A percentile compares a stretch with the other conserved stretches of the same genome.
Conservation (phyloP, 2,329 filamentous ascomycete species). For the Sphaerulina populicola region DNA sequence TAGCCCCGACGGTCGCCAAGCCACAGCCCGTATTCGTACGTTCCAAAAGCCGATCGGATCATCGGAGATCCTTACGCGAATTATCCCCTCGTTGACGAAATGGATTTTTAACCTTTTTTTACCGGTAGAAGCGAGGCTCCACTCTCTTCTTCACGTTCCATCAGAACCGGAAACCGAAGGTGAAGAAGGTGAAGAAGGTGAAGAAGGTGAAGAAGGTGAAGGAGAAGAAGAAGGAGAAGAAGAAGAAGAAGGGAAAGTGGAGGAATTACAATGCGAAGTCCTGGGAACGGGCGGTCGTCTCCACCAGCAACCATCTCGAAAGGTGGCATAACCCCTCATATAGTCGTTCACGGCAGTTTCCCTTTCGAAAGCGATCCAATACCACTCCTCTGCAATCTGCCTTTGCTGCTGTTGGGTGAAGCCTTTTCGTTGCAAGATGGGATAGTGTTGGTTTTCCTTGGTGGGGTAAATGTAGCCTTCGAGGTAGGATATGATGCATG, state of each 20-base stretch:
- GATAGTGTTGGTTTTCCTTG: slow-evolving; percentile 17
- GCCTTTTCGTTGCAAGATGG: slow-evolving; percentile 16
- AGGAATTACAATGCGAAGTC: neutral
- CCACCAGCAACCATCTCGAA: slow-evolving; percentile 20
- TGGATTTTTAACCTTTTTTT: too few relatives aligned
- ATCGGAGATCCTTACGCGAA: too few relatives aligned
- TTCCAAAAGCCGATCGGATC: too few relatives aligned
- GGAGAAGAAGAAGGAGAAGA: neutral
- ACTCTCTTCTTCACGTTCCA: neutral
- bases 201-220: too few relatives aligned
- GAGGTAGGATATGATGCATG: slow-evolving; percentile 21
- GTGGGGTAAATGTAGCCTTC: slow-evolving; percentile 19
- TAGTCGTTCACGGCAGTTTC: slow-evolving; percentile 22
- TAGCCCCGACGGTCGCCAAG: too few relatives aligned
- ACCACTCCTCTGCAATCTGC: slow-evolving; percentile 23
- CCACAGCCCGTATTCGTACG: too few relatives aligned
- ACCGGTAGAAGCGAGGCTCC: too few relatives aligned
- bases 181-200: too few relatives aligned
- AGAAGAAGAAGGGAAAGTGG: slow-evolving; percentile 4
- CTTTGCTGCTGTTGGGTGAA: slow-evolving; percentile 17
- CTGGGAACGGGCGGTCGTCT: slow-evolving; percentile 8
- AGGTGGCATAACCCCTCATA: slow-evolving; percentile 17
- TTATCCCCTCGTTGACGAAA: too few relatives aligned
- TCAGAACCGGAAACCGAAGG: too few relatives aligned
- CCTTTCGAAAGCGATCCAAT: slow-evolving; percentile 21